Base-by-base conservation (phyloP, 2,329 filamentous ascomycete species). In the Paraconiothyrium sp. region DNA sequence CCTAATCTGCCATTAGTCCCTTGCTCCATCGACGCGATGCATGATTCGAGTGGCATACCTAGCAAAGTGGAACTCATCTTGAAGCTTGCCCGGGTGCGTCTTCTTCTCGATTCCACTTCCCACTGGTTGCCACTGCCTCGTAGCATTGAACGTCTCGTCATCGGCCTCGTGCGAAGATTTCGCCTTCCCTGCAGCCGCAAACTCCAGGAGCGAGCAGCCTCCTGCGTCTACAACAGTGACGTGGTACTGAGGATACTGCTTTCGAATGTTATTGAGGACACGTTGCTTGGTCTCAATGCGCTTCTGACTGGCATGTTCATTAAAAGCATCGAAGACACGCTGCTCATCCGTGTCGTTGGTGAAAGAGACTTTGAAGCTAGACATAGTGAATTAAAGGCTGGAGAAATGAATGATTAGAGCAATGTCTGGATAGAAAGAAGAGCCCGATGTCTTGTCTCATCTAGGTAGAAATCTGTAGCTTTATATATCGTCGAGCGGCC, bases 101-200 rank as follows among this genome's bases (percentile, higher is more conserved):
- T 67, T 71, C 61, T 69, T 70, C 57, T 71, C 60, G 3, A 71
- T 54, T 6, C 72, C 69, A 13, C 68, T 66, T 11, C 72, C 72
- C 10, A 73, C 70, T 13, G 69, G 22, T 9, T 43, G 47, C 72
- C 72, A 76, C 3, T 50, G 20, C 24, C 61, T 52, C 1, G 65
- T 66, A 9, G 66, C 66, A 27, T 63, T 57, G 55, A 72, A 72
- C 3, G 57, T 39, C 39, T 72, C 68, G 27, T 65, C 59, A 10
- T 68, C 61, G 14, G 58, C 58, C 60, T 75, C 67, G 13, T 70
- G 44, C 16, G 39, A 57, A 3, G 61, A 22, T 13, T 48, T 27
- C 2, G 72, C 72, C 51, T 70, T 69, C 22, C 63, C 69, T 4
- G 66, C 62, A 35, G 57, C 59, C 0, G 72, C 69, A 39, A 58